Conservation (phyloP, 352 stramenopile genomes). For the Phytophthora foliorum region DNA sequence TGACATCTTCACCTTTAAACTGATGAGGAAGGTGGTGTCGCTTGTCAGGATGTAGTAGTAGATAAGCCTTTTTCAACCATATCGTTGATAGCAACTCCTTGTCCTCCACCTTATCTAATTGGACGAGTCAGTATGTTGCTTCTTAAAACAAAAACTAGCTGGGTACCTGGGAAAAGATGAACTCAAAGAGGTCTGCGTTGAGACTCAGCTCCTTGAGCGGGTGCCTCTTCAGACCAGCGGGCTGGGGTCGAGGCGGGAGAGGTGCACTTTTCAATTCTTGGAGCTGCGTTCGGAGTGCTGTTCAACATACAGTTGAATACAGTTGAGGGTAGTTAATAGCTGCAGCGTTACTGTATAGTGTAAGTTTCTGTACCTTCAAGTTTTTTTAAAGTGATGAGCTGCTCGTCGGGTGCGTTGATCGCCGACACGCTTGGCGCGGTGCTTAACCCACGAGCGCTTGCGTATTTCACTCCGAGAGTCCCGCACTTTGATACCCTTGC, state of each 20-base stretch:
- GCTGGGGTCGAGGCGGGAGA: too few relatives aligned
- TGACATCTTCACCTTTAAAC: neutral
- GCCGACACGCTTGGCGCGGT: neutral
- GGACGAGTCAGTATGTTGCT: neutral
- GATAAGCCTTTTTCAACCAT: neutral
- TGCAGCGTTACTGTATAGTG: neutral
- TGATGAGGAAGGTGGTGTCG: neutral
- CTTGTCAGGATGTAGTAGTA: neutral
- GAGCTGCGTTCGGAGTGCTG: too few relatives aligned
- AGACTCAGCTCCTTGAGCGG: too few relatives aligned
- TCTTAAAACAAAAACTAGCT: neutral
- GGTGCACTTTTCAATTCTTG: too few relatives aligned
- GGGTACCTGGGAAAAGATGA: too few relatives aligned
- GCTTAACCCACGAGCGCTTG: neutral
- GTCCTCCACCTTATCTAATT: neutral
- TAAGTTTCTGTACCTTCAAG: neutral
- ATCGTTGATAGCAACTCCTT: neutral
- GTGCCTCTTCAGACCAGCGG: too few relatives aligned
- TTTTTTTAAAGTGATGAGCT: neutral
- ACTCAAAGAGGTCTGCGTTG: too few relatives aligned
- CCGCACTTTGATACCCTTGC: neutral
- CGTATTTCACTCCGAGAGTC: neutral
- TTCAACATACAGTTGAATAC: neutral
- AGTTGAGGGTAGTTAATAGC: neutral
- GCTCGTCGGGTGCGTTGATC: neutral